phyloP scores from a whole-genome alignment of 1,139 yeast genomes.

The Blastobotrys elegans region DNA sequence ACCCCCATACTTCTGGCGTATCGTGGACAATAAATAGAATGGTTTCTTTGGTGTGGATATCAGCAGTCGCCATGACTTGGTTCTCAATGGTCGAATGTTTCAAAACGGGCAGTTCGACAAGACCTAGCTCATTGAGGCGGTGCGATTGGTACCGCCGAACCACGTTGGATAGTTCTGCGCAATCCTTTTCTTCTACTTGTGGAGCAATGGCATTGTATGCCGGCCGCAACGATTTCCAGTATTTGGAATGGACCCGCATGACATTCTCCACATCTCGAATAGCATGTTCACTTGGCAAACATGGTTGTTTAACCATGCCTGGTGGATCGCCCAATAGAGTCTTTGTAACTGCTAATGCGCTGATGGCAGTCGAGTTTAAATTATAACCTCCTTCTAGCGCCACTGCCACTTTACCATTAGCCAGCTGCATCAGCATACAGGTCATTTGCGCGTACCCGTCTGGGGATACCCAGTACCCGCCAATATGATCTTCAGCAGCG shows the following conservation, averaged over 20 bases:
- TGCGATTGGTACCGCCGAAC: conserved; percentile 63
- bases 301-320: conserved; percentile 64
- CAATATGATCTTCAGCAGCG: conserved; percentile 96
- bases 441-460: conserved; percentile 97
- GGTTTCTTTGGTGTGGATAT: conserved; percentile 58
- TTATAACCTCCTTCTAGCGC: conserved; percentile 96
- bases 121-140: conserved; percentile 42
- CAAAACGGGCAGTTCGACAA: conserved; percentile 68
- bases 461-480: conserved; percentile 96
- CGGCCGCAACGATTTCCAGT: conserved; percentile 84
- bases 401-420: conserved; percentile 83
- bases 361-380: conserved; percentile 79
- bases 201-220: conserved; percentile 45
- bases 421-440: conserved; percentile 79
- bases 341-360: conserved; percentile 90
- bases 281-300: conserved; percentile 57
- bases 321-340: conserved; percentile 95
- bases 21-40: conserved; percentile 77
- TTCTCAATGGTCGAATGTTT: conserved; percentile 43
- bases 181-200: neutral
- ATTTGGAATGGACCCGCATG: conserved; percentile 69
- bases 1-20: conserved; percentile 92
- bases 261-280: conserved; percentile 87
- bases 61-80: conserved; percentile 71
- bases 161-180: conserved; percentile 43